Base-by-base conservation (phyloP, 1,139 yeast genomes). In the Yamadazyma atmosphaerica region DNA sequence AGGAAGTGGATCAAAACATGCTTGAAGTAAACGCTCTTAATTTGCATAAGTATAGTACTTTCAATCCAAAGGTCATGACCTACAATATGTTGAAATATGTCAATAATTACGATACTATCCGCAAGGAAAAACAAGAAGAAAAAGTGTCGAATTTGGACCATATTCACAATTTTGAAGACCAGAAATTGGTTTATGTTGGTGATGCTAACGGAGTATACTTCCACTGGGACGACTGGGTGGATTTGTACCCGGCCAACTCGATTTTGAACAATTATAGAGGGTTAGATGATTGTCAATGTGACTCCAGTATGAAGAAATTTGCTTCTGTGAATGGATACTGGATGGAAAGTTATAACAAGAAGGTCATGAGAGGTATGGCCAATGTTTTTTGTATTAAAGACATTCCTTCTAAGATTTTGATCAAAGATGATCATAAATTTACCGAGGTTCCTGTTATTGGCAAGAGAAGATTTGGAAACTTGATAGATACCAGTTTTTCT, bases 221-320 rank as follows among this genome's bases (percentile, higher is more conserved):
- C 51, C 74, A 68, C 48, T 68, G 74, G 74, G 74, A 68, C 42
- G 73, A 68, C 47, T 68, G 72, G 68, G 58, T 65, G 11, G 74
- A 67, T 44, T 46, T 63, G 34, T 44, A 52, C 18, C 58, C 62
- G 3, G 71, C 55, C 2, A 45, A 61, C 34, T 26, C 46, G 10
- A 40, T 59, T 4, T 45, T 68, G 18, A 45, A 46, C 11, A 36
- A 40, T 7, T 55, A 50, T 34, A 50, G 65, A 24, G 8, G 33
- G 4, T 36, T 42, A 3, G 44, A 37, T 9, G 52, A 50, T 4
- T 66, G 65, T 10, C 26, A 40, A 18, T 67, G 73, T 43, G 62
- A 56, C 29, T 32, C 37, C 11, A 33, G 36, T 5, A 37, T 63
- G 17, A 44, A 44, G 11, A 44, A 50, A 9, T 65, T 49, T 45